phyloP scores from a whole-genome alignment of 331 rosid species.

The Acacia pycnantha region DNA sequence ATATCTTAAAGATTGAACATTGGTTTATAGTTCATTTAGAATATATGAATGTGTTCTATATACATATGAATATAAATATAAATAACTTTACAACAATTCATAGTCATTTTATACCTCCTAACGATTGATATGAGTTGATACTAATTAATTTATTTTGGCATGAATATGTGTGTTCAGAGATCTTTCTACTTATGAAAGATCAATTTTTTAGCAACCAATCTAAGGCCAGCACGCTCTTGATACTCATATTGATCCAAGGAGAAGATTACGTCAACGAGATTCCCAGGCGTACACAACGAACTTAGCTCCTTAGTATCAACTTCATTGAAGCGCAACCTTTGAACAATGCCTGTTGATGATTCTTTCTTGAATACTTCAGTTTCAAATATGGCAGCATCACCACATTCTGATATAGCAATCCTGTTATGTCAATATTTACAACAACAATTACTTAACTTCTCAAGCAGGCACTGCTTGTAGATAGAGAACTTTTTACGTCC shows the following conservation, averaged over 20 bases:
- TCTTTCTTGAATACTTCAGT: conserved; percentile 81
- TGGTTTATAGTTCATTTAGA: too few species aligned
- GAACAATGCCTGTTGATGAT: conserved; percentile 53
- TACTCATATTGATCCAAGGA: conserved; percentile 80
- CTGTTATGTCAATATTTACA: conserved; percentile 42
- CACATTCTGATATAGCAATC: conserved; percentile 57
- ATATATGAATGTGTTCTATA: too few species aligned
- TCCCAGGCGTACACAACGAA: conserved; percentile 58
- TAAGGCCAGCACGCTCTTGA: conserved; percentile 81
- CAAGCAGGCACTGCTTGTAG: too few species aligned
- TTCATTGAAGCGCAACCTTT: conserved; percentile 59
- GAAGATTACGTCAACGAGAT: conserved; percentile 71
- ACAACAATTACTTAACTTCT: conserved; percentile 20
- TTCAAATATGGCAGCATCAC: conserved; percentile 47
- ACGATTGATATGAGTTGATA: not conserved
- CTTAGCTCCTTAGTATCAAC: conserved; percentile 68
- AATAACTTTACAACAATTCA: too few species aligned
- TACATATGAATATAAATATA: too few species aligned
- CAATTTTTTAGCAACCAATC: conserved; percentile 76
- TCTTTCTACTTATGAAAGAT: conserved; percentile 49
- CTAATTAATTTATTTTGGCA: not conserved
- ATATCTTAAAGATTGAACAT: accelerated
- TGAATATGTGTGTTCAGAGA: not conserved
- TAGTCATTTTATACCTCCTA: conserved; percentile 7
- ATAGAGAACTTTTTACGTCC: too few species aligned